Conservation (phyloP, 495 filamentous ascomycete species). For the Amphirosellinia nigrospora region DNA sequence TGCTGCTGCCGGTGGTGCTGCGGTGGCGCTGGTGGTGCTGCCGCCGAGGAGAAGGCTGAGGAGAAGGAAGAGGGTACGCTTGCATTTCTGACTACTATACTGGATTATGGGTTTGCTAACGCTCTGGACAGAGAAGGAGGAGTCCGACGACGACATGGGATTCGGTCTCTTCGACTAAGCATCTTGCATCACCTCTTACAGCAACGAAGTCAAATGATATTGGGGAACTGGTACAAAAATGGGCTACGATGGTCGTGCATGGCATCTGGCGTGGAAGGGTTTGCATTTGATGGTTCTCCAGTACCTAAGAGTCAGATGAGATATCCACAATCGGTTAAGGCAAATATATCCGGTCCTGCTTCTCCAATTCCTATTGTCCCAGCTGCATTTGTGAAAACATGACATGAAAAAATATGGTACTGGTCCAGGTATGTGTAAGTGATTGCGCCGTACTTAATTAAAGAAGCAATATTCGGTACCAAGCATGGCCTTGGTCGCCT, state of each 20-base stretch:
- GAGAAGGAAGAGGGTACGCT: slow-evolving; percentile 74
- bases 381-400: not conserved
- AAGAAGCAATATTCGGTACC: too few species aligned
- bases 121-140: slow-evolving; percentile 62
- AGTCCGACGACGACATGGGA: slow-evolving; percentile 99
- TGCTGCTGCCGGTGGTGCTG: slow-evolving; percentile 67
- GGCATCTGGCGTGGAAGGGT: slow-evolving; percentile 38
- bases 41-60: slow-evolving; percentile 71
- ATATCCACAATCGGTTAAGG: slow-evolving; percentile 33
- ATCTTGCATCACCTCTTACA: slow-evolving; percentile 25
- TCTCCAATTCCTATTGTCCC: slow-evolving; percentile 27
- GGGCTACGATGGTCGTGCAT: slow-evolving; percentile 36
- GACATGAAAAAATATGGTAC: too few species aligned
- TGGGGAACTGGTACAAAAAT: slow-evolving; percentile 36
- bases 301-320: slow-evolving; percentile 21
- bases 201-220: slow-evolving; percentile 36
- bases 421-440: not conserved
- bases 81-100: not conserved
- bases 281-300: slow-evolving; percentile 32
- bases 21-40: slow-evolving; percentile 71
- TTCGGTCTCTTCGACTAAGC: slow-evolving; percentile 99
- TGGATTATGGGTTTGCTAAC: slow-evolving; percentile 40
- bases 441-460: not conserved
- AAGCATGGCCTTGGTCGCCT: too few species aligned
- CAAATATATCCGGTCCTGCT: slow-evolving; percentile 39